These are phyloP conservation scores for Austroboletus niveus DNA, from an alignment of 1,284 basidiomycete species.

Conservation along the genomic window DNA sequence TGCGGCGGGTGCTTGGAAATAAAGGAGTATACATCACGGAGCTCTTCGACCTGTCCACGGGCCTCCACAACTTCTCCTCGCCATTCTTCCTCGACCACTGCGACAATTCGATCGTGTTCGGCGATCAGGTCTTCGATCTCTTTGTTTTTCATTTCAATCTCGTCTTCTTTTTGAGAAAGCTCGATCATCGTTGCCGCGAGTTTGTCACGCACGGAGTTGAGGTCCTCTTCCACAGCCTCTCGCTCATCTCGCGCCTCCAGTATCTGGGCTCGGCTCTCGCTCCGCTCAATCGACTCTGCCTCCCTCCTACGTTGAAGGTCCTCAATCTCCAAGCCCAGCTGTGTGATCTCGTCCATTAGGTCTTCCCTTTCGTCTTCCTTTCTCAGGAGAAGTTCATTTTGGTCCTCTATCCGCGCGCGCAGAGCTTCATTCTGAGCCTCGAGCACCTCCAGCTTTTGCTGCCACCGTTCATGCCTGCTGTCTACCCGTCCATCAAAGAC, in stretches of 20 bases:
- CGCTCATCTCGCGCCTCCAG: constrained; percentile 68
- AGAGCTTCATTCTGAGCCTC: constrained; percentile 68
- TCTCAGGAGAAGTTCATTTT: constrained; percentile 52
- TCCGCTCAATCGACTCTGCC: constrained; percentile 62
- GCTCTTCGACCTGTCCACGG: constrained; percentile 65
- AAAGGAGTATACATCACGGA: constrained; percentile 60
- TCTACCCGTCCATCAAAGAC: constrained; percentile 38
- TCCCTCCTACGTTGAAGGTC: constrained; percentile 60
- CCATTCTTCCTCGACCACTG: constrained; percentile 74
- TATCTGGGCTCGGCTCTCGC: constrained; percentile 66
- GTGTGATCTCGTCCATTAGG: constrained; percentile 60
- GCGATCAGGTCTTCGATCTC: constrained; percentile 69
- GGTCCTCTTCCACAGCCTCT: constrained; percentile 69
- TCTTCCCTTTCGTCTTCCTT: constrained; percentile 73
- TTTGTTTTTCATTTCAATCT: constrained; percentile 68
- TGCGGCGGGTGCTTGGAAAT: not conserved
- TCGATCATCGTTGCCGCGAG: constrained; percentile 78
- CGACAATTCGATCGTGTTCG: constrained; percentile 67
- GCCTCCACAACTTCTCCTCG: constrained; percentile 74
- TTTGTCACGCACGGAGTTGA: constrained; percentile 72
- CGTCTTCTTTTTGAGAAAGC: constrained; percentile 79
- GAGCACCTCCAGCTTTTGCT: constrained; percentile 52
- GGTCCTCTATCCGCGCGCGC: constrained; percentile 56
- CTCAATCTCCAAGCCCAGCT: constrained; percentile 66
- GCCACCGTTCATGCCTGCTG: constrained; percentile 39